Evolutionary conservation across 495 filamentous ascomycete genomes (phyloP).

Genomic region (Apiosordaria backusii): DNA sequence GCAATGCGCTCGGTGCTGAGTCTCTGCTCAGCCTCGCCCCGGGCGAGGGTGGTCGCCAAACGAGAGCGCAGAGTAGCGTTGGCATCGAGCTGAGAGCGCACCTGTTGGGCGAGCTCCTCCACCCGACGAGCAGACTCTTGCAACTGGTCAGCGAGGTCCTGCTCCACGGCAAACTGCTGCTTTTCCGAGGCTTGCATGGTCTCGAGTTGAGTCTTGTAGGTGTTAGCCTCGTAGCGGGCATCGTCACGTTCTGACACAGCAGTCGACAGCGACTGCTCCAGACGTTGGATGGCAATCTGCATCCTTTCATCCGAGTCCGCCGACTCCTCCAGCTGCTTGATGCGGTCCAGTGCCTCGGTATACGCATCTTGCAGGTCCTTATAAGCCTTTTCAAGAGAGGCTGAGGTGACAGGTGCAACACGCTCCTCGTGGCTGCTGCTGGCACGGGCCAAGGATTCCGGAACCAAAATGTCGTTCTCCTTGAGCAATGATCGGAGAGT

Average conservation of each 20-base stretch:
- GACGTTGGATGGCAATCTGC: conserved; percentile 54
- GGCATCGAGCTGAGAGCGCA: conserved; percentile 69
- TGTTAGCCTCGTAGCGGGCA: conserved; percentile 56
- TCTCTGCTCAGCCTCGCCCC: conserved; percentile 82
- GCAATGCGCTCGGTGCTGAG: conserved; percentile 76
- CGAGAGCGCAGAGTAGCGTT: conserved; percentile 73
- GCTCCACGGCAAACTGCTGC: conserved; percentile 60
- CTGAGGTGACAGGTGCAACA: conserved; percentile 55
- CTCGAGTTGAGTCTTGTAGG: conserved; percentile 60
- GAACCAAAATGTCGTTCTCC: conserved; percentile 80
- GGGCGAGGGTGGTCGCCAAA: conserved; percentile 79
- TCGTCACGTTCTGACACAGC: conserved; percentile 71
- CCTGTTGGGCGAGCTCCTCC: conserved; percentile 70
- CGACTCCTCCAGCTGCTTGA: conserved; percentile 52
- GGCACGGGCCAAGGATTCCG: conserved; percentile 50
- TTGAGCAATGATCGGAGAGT: conserved; percentile 74
- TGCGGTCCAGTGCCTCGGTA: conserved; percentile 50
- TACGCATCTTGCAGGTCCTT: conserved; percentile 67
- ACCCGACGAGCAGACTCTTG: conserved; percentile 68
- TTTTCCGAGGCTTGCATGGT: conserved; percentile 59
- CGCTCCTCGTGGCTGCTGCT: conserved; percentile 34
- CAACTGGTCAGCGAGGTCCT: conserved; percentile 61
- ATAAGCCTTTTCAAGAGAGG: conserved; percentile 75
- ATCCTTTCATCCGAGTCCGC: conserved; percentile 49
- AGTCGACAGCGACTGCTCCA: conserved; percentile 60